Base-by-base conservation (phyloP, 2,329 filamentous ascomycete species). In the Xylariales sp. region DNA sequence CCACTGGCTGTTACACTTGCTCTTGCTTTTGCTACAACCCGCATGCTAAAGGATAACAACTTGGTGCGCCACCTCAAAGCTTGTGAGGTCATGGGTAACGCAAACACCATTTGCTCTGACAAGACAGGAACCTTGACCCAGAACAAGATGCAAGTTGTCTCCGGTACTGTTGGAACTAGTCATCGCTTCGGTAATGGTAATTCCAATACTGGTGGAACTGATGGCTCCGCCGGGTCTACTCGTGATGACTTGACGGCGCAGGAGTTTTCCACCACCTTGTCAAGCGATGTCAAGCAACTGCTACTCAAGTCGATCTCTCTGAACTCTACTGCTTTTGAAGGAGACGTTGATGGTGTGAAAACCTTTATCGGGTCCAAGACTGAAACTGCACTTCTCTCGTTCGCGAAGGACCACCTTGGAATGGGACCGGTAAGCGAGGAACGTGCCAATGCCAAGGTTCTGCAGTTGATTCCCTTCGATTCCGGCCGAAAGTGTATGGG, bases 61-160 rank as follows among this genome's bases (percentile, higher is more conserved):
- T 63, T 89, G 41, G 84, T 88, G 30, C 79, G 85, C 24, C 81
- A 88, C 40, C 70, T 89, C 40, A 84, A 85, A 52, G 83, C 85
- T 16, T 88, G 85, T 51, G 85, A 88, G 59, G 86, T 86, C 31
- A 88, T 88, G 84, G 85, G 85, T 37, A 88, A 87, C 52, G 84
- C 83, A 6, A 85, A 82, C 1, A 79, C 76, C 0, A 82, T 83
- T 35, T 83, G 79, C 60, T 82, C 78, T 1, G 79, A 83, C 62
- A 83, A 83, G 61, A 83, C 79, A 0, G 79, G 79, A 32, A 83
- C 79, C 5, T 60, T 83, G 34, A 83, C 79, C 1, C 78, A 83
- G 53, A 83, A 83, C 55, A 81, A 81, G 59, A 83, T 83, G 79
- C 77, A 76, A 41, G 75, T 83, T 12, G 78, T 83, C 21, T 69